Evolutionary conservation across 345 rosid genomes (phyloP), one percentile per base, ranked within the genome.

Genomic region (Eucalyptus sideroxylon): DNA sequence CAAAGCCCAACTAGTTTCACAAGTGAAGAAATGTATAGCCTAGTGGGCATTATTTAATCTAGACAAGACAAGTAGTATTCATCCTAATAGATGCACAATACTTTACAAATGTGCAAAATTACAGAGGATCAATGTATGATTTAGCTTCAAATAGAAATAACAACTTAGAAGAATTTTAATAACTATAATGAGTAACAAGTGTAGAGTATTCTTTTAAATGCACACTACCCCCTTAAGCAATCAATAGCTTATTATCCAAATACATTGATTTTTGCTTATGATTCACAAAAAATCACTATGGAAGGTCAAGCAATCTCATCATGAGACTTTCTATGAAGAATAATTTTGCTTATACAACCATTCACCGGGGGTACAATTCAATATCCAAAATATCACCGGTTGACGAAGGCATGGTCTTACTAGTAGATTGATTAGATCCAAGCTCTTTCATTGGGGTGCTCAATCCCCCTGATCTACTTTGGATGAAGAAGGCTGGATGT

Each of bases 301-400:
- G 31, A 62, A 27, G 69, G 69, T 14, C 17, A 30, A 62, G 34
- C 34, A 27, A 30, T 62, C 72, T 30, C 72, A 62, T 4, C 9
- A 2, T 90, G 34, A 62, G 34, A 62, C 72, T 5, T 14, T 62
- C 34, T 30, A 55, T 55, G 27, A 62, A 13, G 72, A 60, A 62
- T 3, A 30, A 27, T 62, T 62, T 13, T 6, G 11, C 17, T 13
- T 6, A 13, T 6, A 2, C 26, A 3, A 2, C 87, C 42, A 27
- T 88, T 27, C 34, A 94, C 21, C 95, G 92, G 53, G 96, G 94
- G 88, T 90, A 50, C 45, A 93, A 90, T 13, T 90, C 89, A 14
- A 93, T 93, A 80, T 94, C 88, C 30, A 93, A 89, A 26, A 85
- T 88, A n/a, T 91, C 92, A 59, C 93, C 92, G 11, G 89, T 92